Conservation (phyloP, 768 basidiomycete genomes). For the Trametes meyenii region DNA sequence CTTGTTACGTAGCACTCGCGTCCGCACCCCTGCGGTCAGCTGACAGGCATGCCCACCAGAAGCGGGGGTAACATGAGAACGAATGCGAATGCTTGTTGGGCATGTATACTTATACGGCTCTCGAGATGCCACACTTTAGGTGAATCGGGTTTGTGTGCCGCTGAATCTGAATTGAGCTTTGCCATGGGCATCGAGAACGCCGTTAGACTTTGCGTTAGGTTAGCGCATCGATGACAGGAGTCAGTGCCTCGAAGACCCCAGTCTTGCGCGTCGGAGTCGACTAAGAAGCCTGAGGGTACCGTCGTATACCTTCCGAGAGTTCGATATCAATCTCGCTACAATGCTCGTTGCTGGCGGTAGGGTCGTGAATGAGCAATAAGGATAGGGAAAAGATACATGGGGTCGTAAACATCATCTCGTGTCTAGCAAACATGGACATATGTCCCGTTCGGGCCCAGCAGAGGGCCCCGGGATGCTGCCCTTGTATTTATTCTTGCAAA, state of each 20-base stretch:
- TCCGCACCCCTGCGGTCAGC: background rate
- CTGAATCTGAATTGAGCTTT: background rate
- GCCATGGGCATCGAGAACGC: background rate
- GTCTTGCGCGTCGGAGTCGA: too few relatives aligned
- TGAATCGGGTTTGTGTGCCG: background rate
- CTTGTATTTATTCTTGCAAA: constrained; percentile 14
- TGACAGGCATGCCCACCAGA: background rate
- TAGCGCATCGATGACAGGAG: background rate
- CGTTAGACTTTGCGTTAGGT: background rate
- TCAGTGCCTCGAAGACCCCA: background rate
- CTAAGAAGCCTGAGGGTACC: too few relatives aligned
- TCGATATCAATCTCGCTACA: background rate
- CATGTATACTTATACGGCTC: constrained; percentile 1
- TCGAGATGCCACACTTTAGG: background rate
- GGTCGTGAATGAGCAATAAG: background rate
- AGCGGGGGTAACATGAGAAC: background rate
- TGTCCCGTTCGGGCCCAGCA: constrained; percentile 1
- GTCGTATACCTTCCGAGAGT: too few relatives aligned
- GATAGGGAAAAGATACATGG: background rate
- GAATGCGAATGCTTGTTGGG: background rate
- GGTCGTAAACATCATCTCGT: constrained; percentile 7
- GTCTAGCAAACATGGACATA: constrained; percentile 18
- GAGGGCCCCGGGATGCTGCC: background rate
- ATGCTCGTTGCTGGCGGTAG: background rate
- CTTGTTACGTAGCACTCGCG: constrained; percentile 10